Base-by-base conservation (phyloP, 192 early-diverging fungal species). In the Entophlyctis luteolus region DNA sequence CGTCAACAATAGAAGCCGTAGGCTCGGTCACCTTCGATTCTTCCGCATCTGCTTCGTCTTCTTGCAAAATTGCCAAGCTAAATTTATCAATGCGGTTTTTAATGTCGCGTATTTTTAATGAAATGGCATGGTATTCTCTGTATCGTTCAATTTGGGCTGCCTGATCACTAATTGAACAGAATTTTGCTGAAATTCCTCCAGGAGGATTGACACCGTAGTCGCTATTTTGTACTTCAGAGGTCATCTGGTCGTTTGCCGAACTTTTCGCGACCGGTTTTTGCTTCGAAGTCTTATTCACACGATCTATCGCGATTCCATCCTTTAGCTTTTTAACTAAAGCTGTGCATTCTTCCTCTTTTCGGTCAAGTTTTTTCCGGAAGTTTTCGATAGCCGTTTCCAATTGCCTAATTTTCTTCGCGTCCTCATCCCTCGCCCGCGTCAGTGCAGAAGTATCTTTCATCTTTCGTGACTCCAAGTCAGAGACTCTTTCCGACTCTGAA, bases 401-500 rank as follows among this genome's bases (percentile, higher is more conserved):
- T 22, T 72, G 69, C 39, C 77, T 56, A 6, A 75, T 60, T 18
- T 71, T 57, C 38, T 67, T 77, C 3, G 65, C 32, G 52, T 78
- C 76, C 33, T 83, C 81, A 28, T 80, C 81, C 3, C 53, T 62
- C 25, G 80, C 78, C 36, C 77, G 77, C 38, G 70, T 74, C n/a
- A 78, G 55, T 2, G 54, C 42, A 1, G 58, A 23, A 0, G 66
- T 38, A 42, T 82, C 80, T 39, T 77, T 77, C 20, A 59, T 36
- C 31, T 58, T 35, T n/a, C 76, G 57, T 14, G 12, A 22, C 45
- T 83, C 79, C 10, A 74, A 14, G 34, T 83, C 81, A 18, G 46
- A 37, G 3, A 78, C 14, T 53, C 74, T 83, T 31, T 83, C 81
- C 14, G 69, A 27, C 22, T 82, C 81, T 82, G 20, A 59, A 32